Base-by-base conservation (phyloP, 371 early-diverging fungal species). In the Syncephalastrum monosporum region DNA sequence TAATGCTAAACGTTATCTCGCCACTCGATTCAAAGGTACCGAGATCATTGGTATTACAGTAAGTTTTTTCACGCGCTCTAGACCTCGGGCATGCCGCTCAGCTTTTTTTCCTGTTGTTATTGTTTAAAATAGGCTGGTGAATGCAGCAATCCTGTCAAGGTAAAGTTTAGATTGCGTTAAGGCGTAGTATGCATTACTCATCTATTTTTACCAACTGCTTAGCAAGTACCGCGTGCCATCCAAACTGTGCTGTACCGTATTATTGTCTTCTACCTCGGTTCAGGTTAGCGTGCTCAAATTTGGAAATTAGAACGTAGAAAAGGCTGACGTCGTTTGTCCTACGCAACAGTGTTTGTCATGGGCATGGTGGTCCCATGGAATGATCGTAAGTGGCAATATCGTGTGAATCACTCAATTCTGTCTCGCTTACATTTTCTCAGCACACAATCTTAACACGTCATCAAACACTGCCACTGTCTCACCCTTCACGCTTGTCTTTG, bases 401-500 rank as follows among this genome's bases (percentile, higher is more conserved):
- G 38, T 33, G 38, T 33, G 38, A 33, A 5, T 33, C 38, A 10
- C 8, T 33, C 38, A 33, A 33, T 33, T 33, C 38, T 33, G 12
- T 12, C 38, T 33, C 10, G 38, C 38, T 33, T 8, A 33, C 38
- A 4, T 33, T 33, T 33, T 33, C 38, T 33, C 38, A 33, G 38
- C 38, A 33, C 57, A 74, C 55, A 82, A 89, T 45, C 62, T 84
- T 38, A 67, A 64, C 14, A 69, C 61, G 3, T 55, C 48, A 23
- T 67, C 75, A 7, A 47, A 54, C 13, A 69, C 71, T 45, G 79
- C 81, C 15, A 76, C 76, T 29, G 74, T 84, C 8, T 86, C 90
- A n/a, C 90, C 90, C 3, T 88, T 89, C 43, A 88, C 88, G 0
- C 70, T 82, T 49, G 85, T 90, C 23, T 85, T 90, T 52, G 56